Percentiles rank a stretch among this genome's conserved stretches.
Evolutionary conservation across 1,139 yeast species (phyloP).

Genomic region (Hanseniaspora gamundiae): DNA sequence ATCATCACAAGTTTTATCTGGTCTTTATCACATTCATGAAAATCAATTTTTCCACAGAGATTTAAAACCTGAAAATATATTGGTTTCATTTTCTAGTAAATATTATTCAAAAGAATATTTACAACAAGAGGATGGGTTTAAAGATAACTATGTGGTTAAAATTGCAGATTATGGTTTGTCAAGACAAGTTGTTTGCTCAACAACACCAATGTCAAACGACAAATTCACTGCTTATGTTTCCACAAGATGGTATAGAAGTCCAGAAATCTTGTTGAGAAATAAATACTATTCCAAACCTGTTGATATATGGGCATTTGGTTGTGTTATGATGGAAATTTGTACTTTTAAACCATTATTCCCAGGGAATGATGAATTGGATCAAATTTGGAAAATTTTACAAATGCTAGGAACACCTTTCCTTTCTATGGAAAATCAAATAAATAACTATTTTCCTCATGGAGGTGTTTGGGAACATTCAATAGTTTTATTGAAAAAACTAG

Average conservation of each 20-base stretch:
- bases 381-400: constrained; percentile 52
- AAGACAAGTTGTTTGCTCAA: constrained; percentile 34
- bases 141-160: constrained; percentile 53
- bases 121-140: constrained; percentile 25
- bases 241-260: constrained; percentile 94
- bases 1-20: constrained; percentile 58
- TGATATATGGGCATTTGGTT: constrained; percentile 93
- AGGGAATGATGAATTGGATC: constrained; percentile 70
- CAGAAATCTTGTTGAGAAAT: constrained; percentile 71
- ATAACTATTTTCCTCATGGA: constrained; percentile 37
- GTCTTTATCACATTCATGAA: constrained; percentile 70
- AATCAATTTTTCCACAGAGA: constrained; percentile 77
- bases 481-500: constrained; percentile 36
- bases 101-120: constrained; percentile 36
- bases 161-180: constrained; percentile 90
- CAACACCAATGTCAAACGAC: neutral
- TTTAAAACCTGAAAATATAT: constrained; percentile 83
- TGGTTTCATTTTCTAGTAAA: constrained; percentile 46
- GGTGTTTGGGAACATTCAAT: constrained; percentile 59
- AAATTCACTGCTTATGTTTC: constrained; percentile 70
- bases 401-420: constrained; percentile 59
- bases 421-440: constrained; percentile 14
- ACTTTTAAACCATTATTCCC: constrained; percentile 73
- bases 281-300: constrained; percentile 59
- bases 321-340: constrained; percentile 72